Evolutionary conservation across 345 rosid species (phyloP).

Genomic region (Barbarea vulgaris): DNA sequence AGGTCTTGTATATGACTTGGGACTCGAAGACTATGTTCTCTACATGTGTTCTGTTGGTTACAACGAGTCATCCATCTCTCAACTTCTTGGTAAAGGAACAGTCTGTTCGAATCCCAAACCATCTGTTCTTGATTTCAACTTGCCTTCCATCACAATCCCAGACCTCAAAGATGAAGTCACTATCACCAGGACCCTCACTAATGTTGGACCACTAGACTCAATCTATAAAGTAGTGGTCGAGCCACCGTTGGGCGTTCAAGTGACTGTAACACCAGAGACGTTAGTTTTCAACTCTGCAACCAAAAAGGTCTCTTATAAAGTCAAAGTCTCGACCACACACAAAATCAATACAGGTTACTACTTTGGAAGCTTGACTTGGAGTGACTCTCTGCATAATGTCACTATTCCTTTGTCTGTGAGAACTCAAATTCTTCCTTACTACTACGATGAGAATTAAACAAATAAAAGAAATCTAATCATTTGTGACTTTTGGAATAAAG

Average conservation of each 20-base stretch:
- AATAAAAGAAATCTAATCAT: neutral
- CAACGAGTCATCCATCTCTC: constrained; percentile 49
- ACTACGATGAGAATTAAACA: constrained; percentile 14
- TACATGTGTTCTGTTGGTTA: constrained; percentile 51
- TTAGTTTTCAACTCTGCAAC: constrained; percentile 28
- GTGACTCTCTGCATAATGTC: constrained; percentile 33
- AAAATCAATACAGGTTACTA: constrained; percentile 42
- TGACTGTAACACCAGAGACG: constrained; percentile 30
- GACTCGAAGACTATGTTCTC: constrained; percentile 47
- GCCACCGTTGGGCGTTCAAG: constrained; percentile 29
- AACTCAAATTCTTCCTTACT: constrained; percentile 22
- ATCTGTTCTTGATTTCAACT: constrained; percentile 40
- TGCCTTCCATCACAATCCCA: constrained; percentile 49
- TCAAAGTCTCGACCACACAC: constrained; percentile 31
- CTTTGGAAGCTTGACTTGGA: constrained; percentile 52
- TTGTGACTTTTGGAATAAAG: too few relatives aligned
- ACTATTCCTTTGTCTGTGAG: constrained; percentile 45
- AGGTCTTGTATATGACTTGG: constrained; percentile 57
- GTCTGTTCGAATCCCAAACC: constrained; percentile 27
- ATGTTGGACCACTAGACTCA: constrained; percentile 45
- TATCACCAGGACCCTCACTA: constrained; percentile 44
- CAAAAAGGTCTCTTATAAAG: constrained; percentile 28
- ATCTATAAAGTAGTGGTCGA: constrained; percentile 29
- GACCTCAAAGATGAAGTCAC: neutral
- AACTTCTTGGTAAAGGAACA: constrained; percentile 36